Evolutionary conservation across 768 basidiomycete species (phyloP).

Genomic region (Suillus alpinus): DNA sequence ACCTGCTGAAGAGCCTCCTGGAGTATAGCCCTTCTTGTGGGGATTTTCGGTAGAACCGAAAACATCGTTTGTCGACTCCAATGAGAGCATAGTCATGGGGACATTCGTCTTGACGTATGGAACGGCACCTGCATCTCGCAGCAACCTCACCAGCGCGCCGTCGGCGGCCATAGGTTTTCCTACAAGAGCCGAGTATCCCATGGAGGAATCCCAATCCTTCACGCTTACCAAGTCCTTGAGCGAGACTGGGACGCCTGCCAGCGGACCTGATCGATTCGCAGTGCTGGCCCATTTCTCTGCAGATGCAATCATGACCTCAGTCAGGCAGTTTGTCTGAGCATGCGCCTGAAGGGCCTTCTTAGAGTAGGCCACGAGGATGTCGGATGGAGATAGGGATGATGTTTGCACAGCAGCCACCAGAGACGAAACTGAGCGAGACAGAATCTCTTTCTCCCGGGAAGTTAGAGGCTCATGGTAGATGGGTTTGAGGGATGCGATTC

Average conservation of each 20-base stretch:
- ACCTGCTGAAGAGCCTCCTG: conserved; percentile 71
- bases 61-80: conserved; percentile 54
- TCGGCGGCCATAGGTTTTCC: conserved; percentile 45
- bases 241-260: conserved; percentile 68
- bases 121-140: conserved; percentile 61
- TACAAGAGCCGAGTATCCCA: conserved; percentile 56
- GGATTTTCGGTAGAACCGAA: conserved; percentile 64
- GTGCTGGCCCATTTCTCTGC: conserved; percentile 29
- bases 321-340: conserved; percentile 61
- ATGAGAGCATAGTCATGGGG: conserved; percentile 55
- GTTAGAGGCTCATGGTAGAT: conserved; percentile 34
- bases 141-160: conserved; percentile 48
- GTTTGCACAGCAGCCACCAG: conserved; percentile 32
- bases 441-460: conserved; percentile 27
- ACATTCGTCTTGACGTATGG: conserved; percentile 69
- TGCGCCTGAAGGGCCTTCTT: conserved; percentile 56
- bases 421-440: conserved; percentile 28
- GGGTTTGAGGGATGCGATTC: conserved; percentile 29
- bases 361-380: conserved; percentile 49
- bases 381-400: conserved; percentile 29
- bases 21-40: conserved; percentile 48
- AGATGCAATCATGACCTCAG: conserved; percentile 58
- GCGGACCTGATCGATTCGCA: conserved; percentile 31
- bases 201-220: conserved; percentile 52
- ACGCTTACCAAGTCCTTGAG: conserved; percentile 62